These are phyloP conservation scores for Cyberlindnera misumaiensis DNA, from an alignment of 805 yeast species.

Conservation along the genomic window DNA sequence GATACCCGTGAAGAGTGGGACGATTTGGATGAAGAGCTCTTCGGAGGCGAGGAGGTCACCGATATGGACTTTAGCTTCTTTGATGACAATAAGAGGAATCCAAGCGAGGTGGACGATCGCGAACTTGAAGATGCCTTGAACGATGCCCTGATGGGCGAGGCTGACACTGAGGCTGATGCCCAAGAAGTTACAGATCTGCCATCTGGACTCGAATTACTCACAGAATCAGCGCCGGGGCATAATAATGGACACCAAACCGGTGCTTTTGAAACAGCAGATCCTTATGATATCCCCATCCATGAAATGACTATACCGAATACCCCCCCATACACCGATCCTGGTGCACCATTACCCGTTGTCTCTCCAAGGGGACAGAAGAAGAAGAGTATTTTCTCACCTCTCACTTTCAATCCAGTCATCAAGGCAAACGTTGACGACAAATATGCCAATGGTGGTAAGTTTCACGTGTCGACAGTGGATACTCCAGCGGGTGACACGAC, in stretches of 20 bases:
- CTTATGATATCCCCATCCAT: constrained; percentile 48
- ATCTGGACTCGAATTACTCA: constrained; percentile 20
- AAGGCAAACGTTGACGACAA: constrained; percentile 75
- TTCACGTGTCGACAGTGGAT: constrained; percentile 41
- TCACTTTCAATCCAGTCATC: constrained; percentile 74
- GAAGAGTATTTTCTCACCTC: constrained; percentile 73
- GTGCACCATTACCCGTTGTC: constrained; percentile 68
- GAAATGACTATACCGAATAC: constrained; percentile 49
- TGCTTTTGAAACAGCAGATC: constrained; percentile 2
- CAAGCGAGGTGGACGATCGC: constrained; percentile 19
- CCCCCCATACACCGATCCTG: constrained; percentile 68
- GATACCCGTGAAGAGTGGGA: constrained; percentile 18
- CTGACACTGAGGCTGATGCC: constrained; percentile 21
- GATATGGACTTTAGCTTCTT: constrained; percentile 25
- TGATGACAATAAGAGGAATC: constrained; percentile 15
- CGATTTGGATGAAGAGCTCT: constrained; percentile 26
- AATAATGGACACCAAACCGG: background rate
- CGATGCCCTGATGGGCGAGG: constrained; percentile 27
- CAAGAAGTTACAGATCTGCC: constrained; percentile 34
- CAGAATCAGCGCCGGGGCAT: background rate
- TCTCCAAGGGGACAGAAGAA: constrained; percentile 35
- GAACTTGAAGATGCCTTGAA: constrained; percentile 3
- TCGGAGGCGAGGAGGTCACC: constrained; percentile 26
- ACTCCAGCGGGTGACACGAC: constrained; percentile 17
- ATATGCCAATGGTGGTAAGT: constrained; percentile 86